Evolutionary conservation across 495 filamentous ascomycete species (phyloP), one percentile per base, ranked within the genome.

Genomic region (Sordaria brevicollis): DNA sequence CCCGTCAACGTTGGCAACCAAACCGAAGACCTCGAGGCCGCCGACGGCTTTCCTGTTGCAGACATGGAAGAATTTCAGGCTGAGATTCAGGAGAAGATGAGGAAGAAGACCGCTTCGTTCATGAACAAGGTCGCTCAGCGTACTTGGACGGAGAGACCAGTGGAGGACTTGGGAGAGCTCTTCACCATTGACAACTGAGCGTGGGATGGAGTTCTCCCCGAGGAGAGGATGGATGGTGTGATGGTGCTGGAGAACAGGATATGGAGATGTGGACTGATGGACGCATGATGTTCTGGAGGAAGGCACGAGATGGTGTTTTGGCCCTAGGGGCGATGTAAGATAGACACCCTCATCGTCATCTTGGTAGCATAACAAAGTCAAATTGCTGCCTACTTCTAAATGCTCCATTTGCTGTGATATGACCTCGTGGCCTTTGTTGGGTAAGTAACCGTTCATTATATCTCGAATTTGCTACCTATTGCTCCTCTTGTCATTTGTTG

Each of bases 381-480:
- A n/a, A n/a, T n/a, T n/a, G n/a, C n/a, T n/a, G n/a, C n/a, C n/a
- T n/a, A n/a, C n/a, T n/a, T n/a, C n/a, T n/a, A n/a, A n/a, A n/a
- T n/a, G n/a, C n/a, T n/a, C n/a, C n/a, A n/a, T n/a, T n/a, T n/a
- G n/a, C n/a, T 49, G 19, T 10, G 11, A 19, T 5, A 2, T 5
- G 8, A 49, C 10, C 11, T 43, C n/a, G 5, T n/a, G 6, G 1
- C 38, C 15, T 41, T 5, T 19, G 19, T 29, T 11, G 4, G 13
- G 2, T 29, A 1, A 0, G 21, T 29, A 7, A 31, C 17, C 0
- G 1, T 17, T 13, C 8, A 1, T 21, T 29, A 17, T 31, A 7
- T 8, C 5, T 13, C 1, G 1, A 8, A 2, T 8, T 13, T 0
- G 1, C 8, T 1, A 1, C 0, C 2, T 0, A 17, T 8, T 1